Percentiles rank a stretch among this genome's conserved stretches.
These are phyloP conservation scores for Candida dajiaensis DNA, from an alignment of 805 yeast genomes.

Conservation along the genomic window DNA sequence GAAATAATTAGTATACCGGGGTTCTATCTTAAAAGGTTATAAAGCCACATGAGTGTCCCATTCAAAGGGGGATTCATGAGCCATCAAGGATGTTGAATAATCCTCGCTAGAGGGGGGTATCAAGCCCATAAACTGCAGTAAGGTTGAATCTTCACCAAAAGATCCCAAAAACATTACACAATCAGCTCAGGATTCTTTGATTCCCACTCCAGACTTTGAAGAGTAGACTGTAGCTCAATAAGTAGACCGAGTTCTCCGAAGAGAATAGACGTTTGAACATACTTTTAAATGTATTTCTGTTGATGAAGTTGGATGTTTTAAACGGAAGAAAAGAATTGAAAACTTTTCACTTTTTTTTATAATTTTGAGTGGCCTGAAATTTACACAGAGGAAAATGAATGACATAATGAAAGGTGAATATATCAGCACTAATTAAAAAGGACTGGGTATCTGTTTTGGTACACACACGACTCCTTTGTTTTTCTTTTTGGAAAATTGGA, in stretches of 20 bases:
- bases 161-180: constrained; percentile 5
- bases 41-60: constrained; percentile 46
- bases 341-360: constrained; percentile 4
- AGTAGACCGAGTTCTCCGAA: background rate
- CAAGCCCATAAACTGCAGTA: constrained; percentile 19
- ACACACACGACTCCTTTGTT: background rate
- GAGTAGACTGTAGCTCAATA: constrained; percentile 15
- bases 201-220: constrained; percentile 29
- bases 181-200: constrained; percentile 20
- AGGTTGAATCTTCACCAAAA: constrained; percentile 18
- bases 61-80: constrained; percentile 37
- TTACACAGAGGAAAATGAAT: background rate
- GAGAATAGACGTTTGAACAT: background rate
- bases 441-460: too few relatives aligned
- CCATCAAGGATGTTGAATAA: constrained; percentile 14
- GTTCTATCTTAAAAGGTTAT: constrained; percentile 2
- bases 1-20: constrained; percentile 8
- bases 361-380: background rate
- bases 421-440: background rate
- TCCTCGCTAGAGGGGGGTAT: constrained; percentile 24
- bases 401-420: background rate
- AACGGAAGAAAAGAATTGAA: constrained; percentile 5
- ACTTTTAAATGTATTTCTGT: constrained; percentile 2
- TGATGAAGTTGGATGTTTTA: too few relatives aligned
- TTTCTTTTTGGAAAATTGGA: background rate